Percentiles rank a stretch among this genome's conserved stretches.
Evolutionary conservation across 768 basidiomycete genomes (phyloP).

Genomic region (Lactarius hatsudake): DNA sequence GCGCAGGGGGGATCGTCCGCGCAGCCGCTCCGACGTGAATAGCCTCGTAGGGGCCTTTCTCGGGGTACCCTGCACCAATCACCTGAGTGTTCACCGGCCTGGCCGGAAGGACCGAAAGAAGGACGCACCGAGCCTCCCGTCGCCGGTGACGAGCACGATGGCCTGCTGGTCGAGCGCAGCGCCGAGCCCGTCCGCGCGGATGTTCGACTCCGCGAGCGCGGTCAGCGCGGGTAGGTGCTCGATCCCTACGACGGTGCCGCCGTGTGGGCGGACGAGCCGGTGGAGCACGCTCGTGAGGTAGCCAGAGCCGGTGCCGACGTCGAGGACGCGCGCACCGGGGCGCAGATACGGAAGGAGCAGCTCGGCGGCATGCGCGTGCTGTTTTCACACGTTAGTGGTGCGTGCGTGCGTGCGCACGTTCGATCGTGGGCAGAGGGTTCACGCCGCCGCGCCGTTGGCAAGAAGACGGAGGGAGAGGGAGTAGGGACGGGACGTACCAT

Average conservation of each 20-base stretch:
- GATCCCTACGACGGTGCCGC: constrained; percentile 71
- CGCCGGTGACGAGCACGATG: constrained; percentile 68
- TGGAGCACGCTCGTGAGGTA: constrained; percentile 83
- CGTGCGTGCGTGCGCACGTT: background rate
- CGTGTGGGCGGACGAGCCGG: constrained; percentile 52
- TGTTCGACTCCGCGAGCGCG: constrained; percentile 64
- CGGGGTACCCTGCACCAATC: constrained; percentile 24
- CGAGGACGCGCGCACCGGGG: constrained; percentile 74
- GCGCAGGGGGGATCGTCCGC: constrained; percentile 60
- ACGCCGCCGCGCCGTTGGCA: background rate
- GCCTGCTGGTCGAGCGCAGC: constrained; percentile 48
- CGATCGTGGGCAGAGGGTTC: background rate
- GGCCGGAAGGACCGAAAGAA: background rate
- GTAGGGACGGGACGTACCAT: constrained; percentile 12
- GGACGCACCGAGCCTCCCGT: constrained; percentile 69
- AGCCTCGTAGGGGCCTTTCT: constrained; percentile 43
- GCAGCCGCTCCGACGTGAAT: constrained; percentile 97
- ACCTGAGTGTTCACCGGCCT: background rate
- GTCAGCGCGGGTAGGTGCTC: constrained; percentile 86
- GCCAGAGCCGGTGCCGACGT: constrained; percentile 87
- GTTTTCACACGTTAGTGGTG: background rate
- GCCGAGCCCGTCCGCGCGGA: constrained; percentile 62
- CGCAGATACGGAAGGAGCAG: constrained; percentile 69
- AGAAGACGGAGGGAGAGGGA: background rate
- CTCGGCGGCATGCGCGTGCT: constrained; percentile 87